Evolutionary conservation across 108 stramenopile species (phyloP).

Genomic region (Pseudonitzschia delicatissima): DNA sequence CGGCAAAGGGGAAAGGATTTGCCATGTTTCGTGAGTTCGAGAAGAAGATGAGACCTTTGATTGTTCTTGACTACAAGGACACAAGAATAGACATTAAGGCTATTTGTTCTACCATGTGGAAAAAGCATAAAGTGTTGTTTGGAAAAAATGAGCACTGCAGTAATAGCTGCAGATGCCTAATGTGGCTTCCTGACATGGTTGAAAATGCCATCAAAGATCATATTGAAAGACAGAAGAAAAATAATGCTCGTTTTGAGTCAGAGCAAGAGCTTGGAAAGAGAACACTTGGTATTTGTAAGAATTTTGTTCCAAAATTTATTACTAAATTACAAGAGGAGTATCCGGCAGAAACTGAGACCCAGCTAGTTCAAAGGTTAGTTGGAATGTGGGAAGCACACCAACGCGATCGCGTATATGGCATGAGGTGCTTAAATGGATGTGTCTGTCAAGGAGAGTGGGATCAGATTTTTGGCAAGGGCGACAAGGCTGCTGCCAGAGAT

Average conservation of each 20-base stretch:
- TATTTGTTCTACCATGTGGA: constrained; percentile 21
- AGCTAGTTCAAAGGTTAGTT: constrained; percentile 16
- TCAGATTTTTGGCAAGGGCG: constrained; percentile 23
- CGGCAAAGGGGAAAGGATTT: not conserved
- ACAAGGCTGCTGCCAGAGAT: not conserved
- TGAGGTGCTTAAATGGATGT: constrained; percentile 13
- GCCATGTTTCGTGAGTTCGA: constrained; percentile 9
- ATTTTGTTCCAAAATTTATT: constrained; percentile 20
- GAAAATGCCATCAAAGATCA: constrained; percentile 11
- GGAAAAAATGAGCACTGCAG: constrained; percentile 13
- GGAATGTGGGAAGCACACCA: constrained; percentile 27
- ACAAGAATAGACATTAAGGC: constrained; percentile 7
- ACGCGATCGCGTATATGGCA: constrained; percentile 14
- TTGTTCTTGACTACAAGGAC: constrained; percentile 8
- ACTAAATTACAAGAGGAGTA: constrained; percentile 17
- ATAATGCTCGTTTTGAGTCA: not conserved
- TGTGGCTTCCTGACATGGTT: constrained; percentile 5
- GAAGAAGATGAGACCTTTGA: not conserved
- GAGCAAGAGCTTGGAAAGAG: not conserved
- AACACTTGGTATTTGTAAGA: constrained; percentile 12
- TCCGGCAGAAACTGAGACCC: constrained; percentile 12
- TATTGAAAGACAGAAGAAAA: constrained; percentile 17
- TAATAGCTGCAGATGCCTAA: constrained; percentile 16
- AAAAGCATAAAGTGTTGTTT: constrained; percentile 16
- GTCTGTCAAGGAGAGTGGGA: constrained; percentile 28